Conservation (phyloP, 129 eudicot species). For the Apium graveolens region DNA sequence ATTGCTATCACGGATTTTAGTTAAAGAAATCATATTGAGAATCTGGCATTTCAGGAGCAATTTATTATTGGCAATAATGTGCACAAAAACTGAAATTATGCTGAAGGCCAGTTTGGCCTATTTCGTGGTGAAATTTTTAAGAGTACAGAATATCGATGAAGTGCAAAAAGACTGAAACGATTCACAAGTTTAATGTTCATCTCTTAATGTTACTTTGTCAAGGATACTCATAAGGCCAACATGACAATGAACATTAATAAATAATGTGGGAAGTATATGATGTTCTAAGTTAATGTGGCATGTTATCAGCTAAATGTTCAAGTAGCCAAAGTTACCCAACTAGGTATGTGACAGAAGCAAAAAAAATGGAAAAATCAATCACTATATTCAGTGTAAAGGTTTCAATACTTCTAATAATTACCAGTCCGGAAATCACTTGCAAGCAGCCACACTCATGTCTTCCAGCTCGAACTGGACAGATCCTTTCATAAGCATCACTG, state of each 20-base stretch:
- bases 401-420: slow-evolving; percentile 6
- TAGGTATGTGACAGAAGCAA: background rate
- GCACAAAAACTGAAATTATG: too few relatives aligned
- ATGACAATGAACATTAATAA: background rate
- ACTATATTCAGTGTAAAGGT: slow-evolving; percentile 5
- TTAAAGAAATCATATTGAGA: too few relatives aligned
- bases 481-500: slow-evolving; percentile 73
- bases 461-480: slow-evolving; percentile 81
- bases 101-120: background rate
- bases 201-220: background rate
- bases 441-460: slow-evolving; percentile 90
- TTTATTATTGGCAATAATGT: too few relatives aligned
- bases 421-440: slow-evolving; percentile 69
- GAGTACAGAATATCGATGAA: too few relatives aligned
- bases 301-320: background rate
- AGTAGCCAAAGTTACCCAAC: background rate
- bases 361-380: background rate
- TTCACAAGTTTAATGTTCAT: background rate
- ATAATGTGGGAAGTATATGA: background rate
- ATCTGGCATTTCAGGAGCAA: too few relatives aligned
- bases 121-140: background rate
- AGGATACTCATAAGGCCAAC: background rate
- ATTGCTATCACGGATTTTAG: too few relatives aligned
- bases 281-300: background rate
- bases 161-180: too few relatives aligned